Evolutionary conservation across 345 rosid genomes (phyloP).

Genomic region (Eucalyptus polybractea): DNA sequence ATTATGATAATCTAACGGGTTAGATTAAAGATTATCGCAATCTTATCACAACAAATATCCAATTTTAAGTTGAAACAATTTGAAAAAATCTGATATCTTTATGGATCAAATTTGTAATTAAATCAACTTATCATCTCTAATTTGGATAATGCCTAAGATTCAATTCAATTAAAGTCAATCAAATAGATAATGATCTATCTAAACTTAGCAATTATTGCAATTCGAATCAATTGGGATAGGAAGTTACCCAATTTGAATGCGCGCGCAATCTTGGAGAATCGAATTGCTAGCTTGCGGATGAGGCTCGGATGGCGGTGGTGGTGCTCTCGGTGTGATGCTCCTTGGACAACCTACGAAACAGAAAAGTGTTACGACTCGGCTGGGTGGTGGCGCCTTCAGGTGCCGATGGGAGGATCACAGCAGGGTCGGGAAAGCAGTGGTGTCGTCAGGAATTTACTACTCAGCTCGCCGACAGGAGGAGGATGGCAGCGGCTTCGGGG

Average conservation of each 20-base stretch:
- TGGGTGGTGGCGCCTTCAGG: not conserved
- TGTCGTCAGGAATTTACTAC: not conserved
- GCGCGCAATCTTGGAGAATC: too few species aligned
- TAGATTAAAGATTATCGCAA: not conserved
- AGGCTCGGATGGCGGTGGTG: too few species aligned
- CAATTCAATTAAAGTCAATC: not conserved
- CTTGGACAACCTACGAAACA: not conserved
- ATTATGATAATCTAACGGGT: not conserved
- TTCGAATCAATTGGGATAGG: too few species aligned
- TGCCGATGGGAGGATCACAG: not conserved
- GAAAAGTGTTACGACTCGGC: not conserved
- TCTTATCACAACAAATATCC: not conserved
- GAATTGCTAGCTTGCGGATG: too few species aligned
- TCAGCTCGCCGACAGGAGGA: not conserved
- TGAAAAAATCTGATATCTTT: not conserved
- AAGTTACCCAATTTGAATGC: too few species aligned
- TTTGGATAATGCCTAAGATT: not conserved
- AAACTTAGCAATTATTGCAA: too few species aligned
- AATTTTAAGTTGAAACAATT: too few species aligned
- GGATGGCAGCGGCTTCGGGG: not conserved
- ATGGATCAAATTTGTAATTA: not conserved
- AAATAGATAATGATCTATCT: not conserved
- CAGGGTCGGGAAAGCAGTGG: not conserved
- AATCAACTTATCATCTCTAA: not conserved
- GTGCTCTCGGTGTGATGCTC: too few species aligned